phyloP scores from a whole-genome alignment of 257 asterid genomes.

The Ilex aquifolium region DNA sequence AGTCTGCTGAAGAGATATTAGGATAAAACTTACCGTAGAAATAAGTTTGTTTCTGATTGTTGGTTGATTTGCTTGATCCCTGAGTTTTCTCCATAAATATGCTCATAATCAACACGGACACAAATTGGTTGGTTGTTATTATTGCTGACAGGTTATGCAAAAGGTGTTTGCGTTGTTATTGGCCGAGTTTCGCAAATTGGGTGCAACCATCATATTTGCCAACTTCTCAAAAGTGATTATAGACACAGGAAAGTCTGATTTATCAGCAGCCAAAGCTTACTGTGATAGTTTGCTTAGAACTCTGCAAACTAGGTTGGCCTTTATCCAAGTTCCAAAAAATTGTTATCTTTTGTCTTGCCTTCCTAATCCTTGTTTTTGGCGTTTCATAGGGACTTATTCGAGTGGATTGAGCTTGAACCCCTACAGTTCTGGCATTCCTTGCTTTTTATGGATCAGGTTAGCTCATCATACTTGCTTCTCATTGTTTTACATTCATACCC shows the following conservation, averaged over 20 bases:
- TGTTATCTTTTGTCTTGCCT: conserved; percentile 16
- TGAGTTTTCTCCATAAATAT: background rate
- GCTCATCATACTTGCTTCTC: conserved; percentile 13
- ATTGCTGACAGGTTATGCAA: conserved; percentile 72
- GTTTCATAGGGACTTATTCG: conserved; percentile 73
- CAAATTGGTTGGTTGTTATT: background rate
- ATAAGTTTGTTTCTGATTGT: too few species aligned
- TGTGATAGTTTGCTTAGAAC: conserved; percentile 86
- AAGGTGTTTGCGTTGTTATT: conserved; percentile 87
- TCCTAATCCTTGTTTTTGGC: background rate
- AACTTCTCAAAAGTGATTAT: conserved; percentile 78
- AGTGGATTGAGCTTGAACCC: conserved; percentile 96
- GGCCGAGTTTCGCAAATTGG: conserved; percentile 93
- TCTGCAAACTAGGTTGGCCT: conserved; percentile 67
- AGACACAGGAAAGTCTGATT: conserved; percentile 85
- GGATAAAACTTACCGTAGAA: background rate
- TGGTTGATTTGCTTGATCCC: background rate
- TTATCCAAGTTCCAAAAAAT: conserved; percentile 7
- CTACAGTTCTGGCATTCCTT: conserved; percentile 89
- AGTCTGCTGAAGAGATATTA: background rate
- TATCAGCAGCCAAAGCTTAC: conserved; percentile 86
- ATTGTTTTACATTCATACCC: too few species aligned
- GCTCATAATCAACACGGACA: background rate
- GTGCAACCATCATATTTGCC: conserved; percentile 76
- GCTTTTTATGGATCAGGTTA: conserved; percentile 97